Conservation (phyloP, 306 rosid species). For the Quercus rubra region DNA sequence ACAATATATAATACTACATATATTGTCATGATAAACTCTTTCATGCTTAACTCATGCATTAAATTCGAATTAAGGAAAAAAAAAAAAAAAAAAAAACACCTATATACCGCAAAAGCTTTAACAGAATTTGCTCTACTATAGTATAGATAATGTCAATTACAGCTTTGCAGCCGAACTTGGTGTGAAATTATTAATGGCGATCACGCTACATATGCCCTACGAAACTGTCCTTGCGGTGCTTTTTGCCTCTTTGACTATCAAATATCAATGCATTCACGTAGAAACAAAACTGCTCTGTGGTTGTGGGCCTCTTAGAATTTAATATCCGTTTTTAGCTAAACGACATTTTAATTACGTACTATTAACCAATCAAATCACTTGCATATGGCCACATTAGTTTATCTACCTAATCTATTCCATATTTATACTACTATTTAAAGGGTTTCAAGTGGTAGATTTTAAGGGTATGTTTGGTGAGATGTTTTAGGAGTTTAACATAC, state of each 20-base stretch:
- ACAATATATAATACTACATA: no score
- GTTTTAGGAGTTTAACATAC: no score
- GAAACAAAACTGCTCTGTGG: neutral
- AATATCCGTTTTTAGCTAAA: constrained; percentile 6
- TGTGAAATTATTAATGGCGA: neutral
- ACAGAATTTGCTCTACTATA: neutral
- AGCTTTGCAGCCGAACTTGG: neutral
- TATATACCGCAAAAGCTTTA: no score
- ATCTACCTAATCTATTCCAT: no score
- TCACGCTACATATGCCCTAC: neutral
- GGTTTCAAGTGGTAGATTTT: no score
- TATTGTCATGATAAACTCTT: neutral
- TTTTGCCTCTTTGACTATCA: neutral
- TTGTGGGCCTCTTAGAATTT: neutral
- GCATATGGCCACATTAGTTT: neutral
- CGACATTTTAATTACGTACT: neutral
- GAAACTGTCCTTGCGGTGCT: neutral
- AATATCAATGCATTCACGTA: neutral
- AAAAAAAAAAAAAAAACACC: no score
- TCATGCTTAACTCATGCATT: neutral
- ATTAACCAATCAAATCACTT: neutral
- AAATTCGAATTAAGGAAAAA: neutral
- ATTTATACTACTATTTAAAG: no score
- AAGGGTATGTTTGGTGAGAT: no score
- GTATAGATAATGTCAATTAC: neutral